Conservation (phyloP, 371 early-diverging fungal genomes). For the Coemansia sp. region DNA sequence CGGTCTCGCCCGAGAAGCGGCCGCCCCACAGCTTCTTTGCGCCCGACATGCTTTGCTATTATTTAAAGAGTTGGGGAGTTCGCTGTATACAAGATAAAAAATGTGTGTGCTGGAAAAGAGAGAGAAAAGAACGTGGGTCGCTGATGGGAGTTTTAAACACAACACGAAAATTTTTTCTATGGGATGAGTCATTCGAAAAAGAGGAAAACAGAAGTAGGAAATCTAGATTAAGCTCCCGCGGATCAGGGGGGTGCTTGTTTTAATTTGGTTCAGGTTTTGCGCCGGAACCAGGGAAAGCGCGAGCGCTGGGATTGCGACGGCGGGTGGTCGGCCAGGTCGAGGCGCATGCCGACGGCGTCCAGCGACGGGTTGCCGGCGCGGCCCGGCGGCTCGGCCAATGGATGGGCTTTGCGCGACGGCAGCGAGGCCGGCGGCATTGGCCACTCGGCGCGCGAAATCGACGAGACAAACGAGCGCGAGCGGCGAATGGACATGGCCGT, state of each 20-base stretch:
- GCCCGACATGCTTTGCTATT: slow-evolving; percentile 5
- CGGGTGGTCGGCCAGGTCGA: neutral
- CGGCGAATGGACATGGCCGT: slow-evolving; percentile 12
- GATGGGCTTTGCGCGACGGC: slow-evolving; percentile 1
- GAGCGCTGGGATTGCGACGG: slow-evolving; percentile 2
- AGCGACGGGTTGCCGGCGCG: slow-evolving; percentile 29
- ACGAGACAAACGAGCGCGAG: slow-evolving; percentile 31
- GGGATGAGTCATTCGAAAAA: neutral
- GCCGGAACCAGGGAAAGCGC: slow-evolving; percentile 30
- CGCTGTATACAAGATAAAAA: neutral
- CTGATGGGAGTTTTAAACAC: neutral
- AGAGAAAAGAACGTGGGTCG: neutral
- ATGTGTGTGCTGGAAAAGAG: neutral
- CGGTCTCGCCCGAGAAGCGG: slow-evolving; percentile 83
- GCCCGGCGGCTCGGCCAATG: too few relatives aligned
- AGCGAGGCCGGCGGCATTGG: slow-evolving; percentile 38
- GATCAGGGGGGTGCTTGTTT: neutral
- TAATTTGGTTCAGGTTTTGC: neutral
- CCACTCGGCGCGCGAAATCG: slow-evolving; percentile 40
- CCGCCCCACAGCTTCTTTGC: slow-evolving; percentile 78
- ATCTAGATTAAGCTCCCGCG: neutral
- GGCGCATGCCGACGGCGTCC: slow-evolving; percentile 21
- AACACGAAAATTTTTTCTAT: neutral
- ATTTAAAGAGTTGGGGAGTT: too few relatives aligned
- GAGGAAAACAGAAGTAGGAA: neutral